These are phyloP conservation scores for Neurospora sp. DNA, from an alignment of 495 filamentous ascomycete genomes.

Conservation along the genomic window DNA sequence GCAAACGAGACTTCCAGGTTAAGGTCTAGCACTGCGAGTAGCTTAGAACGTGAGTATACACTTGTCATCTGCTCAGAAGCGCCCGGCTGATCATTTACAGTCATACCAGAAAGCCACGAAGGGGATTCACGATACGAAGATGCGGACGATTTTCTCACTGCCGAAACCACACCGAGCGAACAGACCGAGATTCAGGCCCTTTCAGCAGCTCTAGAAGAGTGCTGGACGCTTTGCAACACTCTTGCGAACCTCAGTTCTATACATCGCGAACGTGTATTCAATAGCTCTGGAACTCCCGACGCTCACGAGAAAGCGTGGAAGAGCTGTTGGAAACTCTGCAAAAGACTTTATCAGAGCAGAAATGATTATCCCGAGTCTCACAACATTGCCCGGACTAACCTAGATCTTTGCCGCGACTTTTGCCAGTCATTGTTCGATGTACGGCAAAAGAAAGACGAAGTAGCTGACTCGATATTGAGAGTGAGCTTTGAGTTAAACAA, in stretches of 20 bases:
- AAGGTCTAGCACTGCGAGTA: slow-evolving; percentile 45
- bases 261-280: slow-evolving; percentile 70
- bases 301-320: slow-evolving; percentile 81
- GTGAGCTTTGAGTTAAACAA: slow-evolving; percentile 95
- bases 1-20: slow-evolving; percentile 30
- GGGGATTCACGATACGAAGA: slow-evolving; percentile 32
- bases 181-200: slow-evolving; percentile 59
- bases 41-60: slow-evolving; percentile 57
- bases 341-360: slow-evolving; percentile 72
- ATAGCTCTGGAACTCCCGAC: slow-evolving; percentile 55
- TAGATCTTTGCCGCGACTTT: slow-evolving; percentile 85
- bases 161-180: slow-evolving; percentile 35
- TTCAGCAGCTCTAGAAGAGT: slow-evolving; percentile 72
- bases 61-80: background rate
- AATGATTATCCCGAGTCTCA: slow-evolving; percentile 57
- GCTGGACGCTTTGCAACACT: slow-evolving; percentile 91
- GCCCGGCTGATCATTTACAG: slow-evolving; percentile 14
- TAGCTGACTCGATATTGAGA: slow-evolving; percentile 71
- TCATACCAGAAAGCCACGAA: slow-evolving; percentile 40
- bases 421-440: slow-evolving; percentile 86
- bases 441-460: slow-evolving; percentile 61
- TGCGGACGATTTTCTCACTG: slow-evolving; percentile 28
- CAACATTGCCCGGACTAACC: slow-evolving; percentile 57
- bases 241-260: slow-evolving; percentile 75
- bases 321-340: slow-evolving; percentile 84